Percentiles rank a stretch among this genome's conserved stretches.
Evolutionary conservation across 352 stramenopile genomes (phyloP).

Genomic region (Pythium rishiriense): DNA sequence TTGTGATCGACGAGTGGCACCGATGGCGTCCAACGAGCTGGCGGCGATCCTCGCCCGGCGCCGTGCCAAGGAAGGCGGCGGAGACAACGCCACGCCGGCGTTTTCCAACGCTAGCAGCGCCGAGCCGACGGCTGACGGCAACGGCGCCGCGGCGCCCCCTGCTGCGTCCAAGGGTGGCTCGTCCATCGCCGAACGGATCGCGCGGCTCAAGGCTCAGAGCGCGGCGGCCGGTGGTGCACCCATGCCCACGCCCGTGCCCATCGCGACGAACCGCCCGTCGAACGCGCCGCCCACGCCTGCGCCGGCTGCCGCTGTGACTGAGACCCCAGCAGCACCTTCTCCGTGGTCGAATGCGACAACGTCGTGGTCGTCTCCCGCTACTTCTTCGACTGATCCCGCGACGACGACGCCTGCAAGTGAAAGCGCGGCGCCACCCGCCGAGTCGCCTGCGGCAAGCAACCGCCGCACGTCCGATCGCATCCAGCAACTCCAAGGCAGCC

Average conservation of each 20-base stretch:
- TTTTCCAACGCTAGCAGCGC: constrained; percentile 28
- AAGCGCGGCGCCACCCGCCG: constrained; percentile 17
- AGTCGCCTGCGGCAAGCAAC: constrained; percentile 22
- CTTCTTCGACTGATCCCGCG: neutral
- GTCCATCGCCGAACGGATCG: constrained; percentile 80
- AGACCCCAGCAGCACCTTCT: constrained; percentile 4
- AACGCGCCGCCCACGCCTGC: neutral
- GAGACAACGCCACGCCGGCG: constrained; percentile 26
- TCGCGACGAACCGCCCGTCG: constrained; percentile 31
- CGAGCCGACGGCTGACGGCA: constrained; percentile 16
- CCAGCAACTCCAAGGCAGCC: constrained; percentile 72
- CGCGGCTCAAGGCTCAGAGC: constrained; percentile 68
- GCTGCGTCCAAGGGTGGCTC: constrained; percentile 26
- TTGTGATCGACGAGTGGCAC: no score
- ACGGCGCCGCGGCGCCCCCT: neutral
- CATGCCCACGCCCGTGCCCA: constrained; percentile 25
- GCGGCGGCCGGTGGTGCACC: constrained; percentile 36
- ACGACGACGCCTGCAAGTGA: neutral
- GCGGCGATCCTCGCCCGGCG: constrained; percentile 78
- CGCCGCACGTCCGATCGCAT: constrained; percentile 54
- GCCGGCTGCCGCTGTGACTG: neutral
- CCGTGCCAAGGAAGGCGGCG: constrained; percentile 63
- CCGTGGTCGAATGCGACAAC: constrained; percentile 9
- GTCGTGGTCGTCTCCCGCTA: constrained; percentile 7
- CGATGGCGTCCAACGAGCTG: constrained; percentile 82